Evolutionary conservation across 495 filamentous ascomycete species (phyloP).

Genomic region (Trichoderma reesei): DNA sequence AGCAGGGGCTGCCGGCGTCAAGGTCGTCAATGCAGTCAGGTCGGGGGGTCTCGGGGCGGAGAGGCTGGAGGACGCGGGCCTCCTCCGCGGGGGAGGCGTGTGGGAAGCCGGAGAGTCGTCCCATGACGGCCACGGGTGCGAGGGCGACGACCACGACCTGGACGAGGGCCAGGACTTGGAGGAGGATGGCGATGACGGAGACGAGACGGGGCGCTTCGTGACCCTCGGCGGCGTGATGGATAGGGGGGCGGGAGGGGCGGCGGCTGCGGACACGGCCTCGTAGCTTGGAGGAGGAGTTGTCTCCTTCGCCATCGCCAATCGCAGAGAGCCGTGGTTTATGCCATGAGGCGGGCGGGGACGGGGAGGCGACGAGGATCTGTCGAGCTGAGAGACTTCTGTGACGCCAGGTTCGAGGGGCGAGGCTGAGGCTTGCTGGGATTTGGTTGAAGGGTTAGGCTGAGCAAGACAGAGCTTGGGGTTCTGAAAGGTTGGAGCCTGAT

Average conservation of each 20-base stretch:
- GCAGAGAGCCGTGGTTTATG: constrained; percentile 1
- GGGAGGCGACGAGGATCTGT: background rate
- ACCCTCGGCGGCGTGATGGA: background rate
- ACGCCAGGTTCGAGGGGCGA: background rate
- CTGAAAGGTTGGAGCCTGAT: no score
- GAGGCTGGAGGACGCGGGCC: background rate
- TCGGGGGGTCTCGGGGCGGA: background rate
- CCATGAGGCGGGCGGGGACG: background rate
- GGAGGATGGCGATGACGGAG: background rate
- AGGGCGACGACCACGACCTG: background rate
- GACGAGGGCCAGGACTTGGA: background rate
- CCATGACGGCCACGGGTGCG: background rate
- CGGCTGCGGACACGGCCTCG: constrained; percentile 4
- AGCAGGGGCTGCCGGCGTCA: background rate
- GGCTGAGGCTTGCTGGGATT: background rate
- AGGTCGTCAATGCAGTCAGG: background rate
- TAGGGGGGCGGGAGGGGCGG: background rate
- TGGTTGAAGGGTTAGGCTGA: no score
- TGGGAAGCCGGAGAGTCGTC: no score
- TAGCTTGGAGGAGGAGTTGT: background rate
- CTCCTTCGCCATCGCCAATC: background rate
- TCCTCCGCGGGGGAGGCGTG: background rate
- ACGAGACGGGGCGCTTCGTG: background rate
- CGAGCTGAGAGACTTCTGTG: background rate
- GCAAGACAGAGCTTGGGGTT: no score